These are phyloP conservation scores for Alternaria sp. DNA, from an alignment of 2,329 filamentous ascomycete genomes.

Conservation along the genomic window DNA sequence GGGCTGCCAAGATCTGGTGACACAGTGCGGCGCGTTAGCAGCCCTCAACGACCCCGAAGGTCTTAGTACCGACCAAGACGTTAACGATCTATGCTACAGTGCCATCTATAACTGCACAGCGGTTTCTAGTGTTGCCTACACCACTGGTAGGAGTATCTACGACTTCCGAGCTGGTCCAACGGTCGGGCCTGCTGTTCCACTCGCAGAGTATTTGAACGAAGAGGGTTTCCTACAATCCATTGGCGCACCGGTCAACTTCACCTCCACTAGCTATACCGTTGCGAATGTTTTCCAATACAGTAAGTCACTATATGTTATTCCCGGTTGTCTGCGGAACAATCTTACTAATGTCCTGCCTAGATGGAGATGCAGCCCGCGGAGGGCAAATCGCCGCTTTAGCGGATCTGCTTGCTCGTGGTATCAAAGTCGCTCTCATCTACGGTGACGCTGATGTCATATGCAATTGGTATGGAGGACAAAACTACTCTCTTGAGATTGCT, in stretches of 20 bases:
- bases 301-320: slow-evolving; percentile 12
- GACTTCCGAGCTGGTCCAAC: slow-evolving; percentile 54
- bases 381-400: slow-evolving; percentile 53
- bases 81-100: slow-evolving; percentile 31
- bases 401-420: slow-evolving; percentile 52
- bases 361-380: slow-evolving; percentile 57
- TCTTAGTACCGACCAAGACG: slow-evolving; percentile 41
- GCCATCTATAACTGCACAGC: slow-evolving; percentile 34
- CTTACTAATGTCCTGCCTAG: slow-evolving; percentile 30
- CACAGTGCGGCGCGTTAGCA: slow-evolving; percentile 45
- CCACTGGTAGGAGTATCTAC: slow-evolving; percentile 51
- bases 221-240: slow-evolving; percentile 58
- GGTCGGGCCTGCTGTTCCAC: slow-evolving; percentile 53
- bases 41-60: slow-evolving; percentile 44
- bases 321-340: neutral
- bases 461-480: slow-evolving; percentile 77
- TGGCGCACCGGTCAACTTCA: slow-evolving; percentile 61
- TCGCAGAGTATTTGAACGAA: slow-evolving; percentile 61
- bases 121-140: slow-evolving; percentile 24
- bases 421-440: slow-evolving; percentile 73
- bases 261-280: slow-evolving; percentile 53
- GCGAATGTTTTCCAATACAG: slow-evolving; percentile 49
- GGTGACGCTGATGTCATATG: slow-evolving; percentile 66
- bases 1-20: slow-evolving; percentile 61
- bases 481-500: slow-evolving; percentile 67